Evolutionary conservation across 208 protist species (phyloP), one percentile per base, ranked within the genome.

Genomic region (Paratrypanosoma confusum): DNA sequence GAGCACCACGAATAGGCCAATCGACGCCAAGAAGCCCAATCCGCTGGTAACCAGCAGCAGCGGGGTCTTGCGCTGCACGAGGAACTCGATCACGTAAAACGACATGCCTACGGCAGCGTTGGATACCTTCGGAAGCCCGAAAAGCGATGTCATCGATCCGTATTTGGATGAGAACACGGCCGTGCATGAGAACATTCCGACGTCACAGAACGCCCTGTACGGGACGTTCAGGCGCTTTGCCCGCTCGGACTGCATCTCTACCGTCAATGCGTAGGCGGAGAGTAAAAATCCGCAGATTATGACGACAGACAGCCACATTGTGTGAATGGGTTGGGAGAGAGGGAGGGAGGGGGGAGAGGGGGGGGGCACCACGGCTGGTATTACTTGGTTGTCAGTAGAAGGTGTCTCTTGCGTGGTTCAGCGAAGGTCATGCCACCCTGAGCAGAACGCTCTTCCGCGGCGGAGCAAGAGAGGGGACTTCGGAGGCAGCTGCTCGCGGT

Each of bases 111-210:
- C 40, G 2, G 55, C 27, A 1, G 77, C 77, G 44, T 82, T 86
- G 14, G 77, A 80, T 0, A 63, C 37, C 29, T 64, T 63, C n/a
- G 77, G 77, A 6, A 81, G 57, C 5, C 77, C 77, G 14, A 86
- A 40, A 25, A 76, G 56, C 41, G 71, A 66, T 11, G 72, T 71
- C 5, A 55, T 29, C 21, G 47, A 64, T 18, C 69, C 62, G 37
- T 71, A 81, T 39, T 80, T 63, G n/a, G 77, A 86, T 18, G 69
- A 70, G 38, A 86, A 80, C 25, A 81, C 65, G 27, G 59, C 57
- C 0, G 72, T 86, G 66, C 77, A 86, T 2, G 71, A 81, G 50
- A 86, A 86, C 1, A 53, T 47, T 2, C 77, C 72, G 24, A 86
- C 59, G 35, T 86, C 77, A 58, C 77, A 86, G 49, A 62, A 67